These are phyloP conservation scores for Santalum album DNA, from an alignment of 164 flowering plant genomes.

Conservation along the genomic window DNA sequence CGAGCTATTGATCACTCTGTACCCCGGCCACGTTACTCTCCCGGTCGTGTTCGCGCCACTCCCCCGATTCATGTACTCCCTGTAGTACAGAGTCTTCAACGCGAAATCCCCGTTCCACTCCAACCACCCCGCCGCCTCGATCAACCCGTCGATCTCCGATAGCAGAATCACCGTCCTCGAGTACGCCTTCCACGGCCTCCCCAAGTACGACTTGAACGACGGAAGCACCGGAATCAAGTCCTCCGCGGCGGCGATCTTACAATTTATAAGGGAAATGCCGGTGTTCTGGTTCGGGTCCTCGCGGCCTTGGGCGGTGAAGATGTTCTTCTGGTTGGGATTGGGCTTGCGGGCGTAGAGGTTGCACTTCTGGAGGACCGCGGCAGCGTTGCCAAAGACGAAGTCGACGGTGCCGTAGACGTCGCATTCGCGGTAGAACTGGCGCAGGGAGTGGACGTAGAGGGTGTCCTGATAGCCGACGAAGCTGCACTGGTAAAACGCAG, in stretches of 20 bases:
- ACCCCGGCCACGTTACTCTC: slow-evolving; percentile 1
- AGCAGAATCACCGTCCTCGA: background rate
- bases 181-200: background rate
- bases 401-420: slow-evolving; percentile 57
- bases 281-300: slow-evolving; percentile 79
- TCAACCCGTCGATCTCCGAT: background rate
- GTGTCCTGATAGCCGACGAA: slow-evolving; percentile 65
- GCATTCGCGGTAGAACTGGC: slow-evolving; percentile 56
- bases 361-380: slow-evolving; percentile 43
- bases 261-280: slow-evolving; percentile 51
- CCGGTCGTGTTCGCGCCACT: background rate
- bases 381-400: slow-evolving; percentile 62
- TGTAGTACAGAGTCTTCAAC: background rate
- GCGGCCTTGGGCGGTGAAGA: slow-evolving; percentile 81
- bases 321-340: slow-evolving; percentile 37
- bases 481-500: slow-evolving; percentile 52
- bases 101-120: background rate
- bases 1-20: background rate
- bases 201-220: slow-evolving; percentile 27
- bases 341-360: slow-evolving; percentile 47
- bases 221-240: slow-evolving; percentile 47
- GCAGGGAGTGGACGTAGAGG: slow-evolving; percentile 45
- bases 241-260: slow-evolving; percentile 55
- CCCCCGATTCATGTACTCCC: slow-evolving; percentile 1
- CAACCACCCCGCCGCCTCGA: slow-evolving; percentile 1